phyloP scores from a whole-genome alignment of 805 yeast species.

The Candida hispaniensis region DNA sequence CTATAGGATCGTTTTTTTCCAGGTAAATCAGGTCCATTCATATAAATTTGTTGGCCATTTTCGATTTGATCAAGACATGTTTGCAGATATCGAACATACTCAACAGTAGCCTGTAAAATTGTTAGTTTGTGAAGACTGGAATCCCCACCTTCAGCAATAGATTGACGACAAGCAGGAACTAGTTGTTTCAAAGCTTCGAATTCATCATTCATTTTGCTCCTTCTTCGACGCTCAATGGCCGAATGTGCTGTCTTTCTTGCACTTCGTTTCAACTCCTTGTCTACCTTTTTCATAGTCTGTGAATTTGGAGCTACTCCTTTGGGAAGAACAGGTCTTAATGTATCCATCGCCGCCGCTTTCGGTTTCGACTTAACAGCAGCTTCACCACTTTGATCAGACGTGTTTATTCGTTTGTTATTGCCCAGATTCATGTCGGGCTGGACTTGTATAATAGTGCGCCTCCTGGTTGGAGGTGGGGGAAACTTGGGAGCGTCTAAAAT shows the following conservation, averaged over 20 bases:
- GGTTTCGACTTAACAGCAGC: too few species aligned
- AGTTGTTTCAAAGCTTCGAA: slow-evolving; percentile 69
- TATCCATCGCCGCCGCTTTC: too few species aligned
- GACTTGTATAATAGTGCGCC: too few species aligned
- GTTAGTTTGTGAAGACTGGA: slow-evolving; percentile 74
- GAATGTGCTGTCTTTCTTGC: slow-evolving; percentile 56
- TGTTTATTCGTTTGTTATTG: too few species aligned
- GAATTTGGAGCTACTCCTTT: too few species aligned
- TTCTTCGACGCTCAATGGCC: slow-evolving; percentile 66
- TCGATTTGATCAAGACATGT: slow-evolving; percentile 17
- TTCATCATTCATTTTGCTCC: slow-evolving; percentile 71
- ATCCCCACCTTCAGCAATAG: slow-evolving; percentile 30
- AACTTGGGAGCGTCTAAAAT: too few species aligned
- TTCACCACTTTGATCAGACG: too few species aligned
- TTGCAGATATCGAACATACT: slow-evolving; percentile 63
- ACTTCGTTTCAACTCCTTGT: slow-evolving; percentile 33
- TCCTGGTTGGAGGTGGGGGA: too few species aligned
- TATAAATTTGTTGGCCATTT: slow-evolving; percentile 10
- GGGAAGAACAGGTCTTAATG: too few species aligned
- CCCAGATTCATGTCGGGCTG: too few species aligned
- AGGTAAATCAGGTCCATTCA: slow-evolving; percentile 11
- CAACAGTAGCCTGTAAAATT: slow-evolving; percentile 72
- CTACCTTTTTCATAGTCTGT: too few species aligned
- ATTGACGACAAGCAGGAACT: slow-evolving; percentile 66
- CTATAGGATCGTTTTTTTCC: too few species aligned